Percentiles rank a stretch among this genome's conserved stretches.
Evolutionary conservation across 208 protist species (phyloP).

Genomic region (Trichomonas gallinae): DNA sequence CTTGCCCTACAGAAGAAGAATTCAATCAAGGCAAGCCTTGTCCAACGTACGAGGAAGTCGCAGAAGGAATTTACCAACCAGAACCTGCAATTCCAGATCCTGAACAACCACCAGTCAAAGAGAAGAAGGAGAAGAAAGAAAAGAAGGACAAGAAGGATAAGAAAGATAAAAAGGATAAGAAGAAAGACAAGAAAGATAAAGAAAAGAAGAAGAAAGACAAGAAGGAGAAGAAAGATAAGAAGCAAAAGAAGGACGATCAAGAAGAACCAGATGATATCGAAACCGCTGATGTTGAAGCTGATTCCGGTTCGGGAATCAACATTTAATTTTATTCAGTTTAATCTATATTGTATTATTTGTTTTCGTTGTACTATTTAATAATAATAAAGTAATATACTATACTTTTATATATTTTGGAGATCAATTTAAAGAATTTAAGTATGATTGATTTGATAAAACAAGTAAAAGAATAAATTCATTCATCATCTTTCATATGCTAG

Average conservation of each 20-base stretch:
- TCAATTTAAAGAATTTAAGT: too few relatives aligned
- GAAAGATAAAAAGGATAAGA: not conserved
- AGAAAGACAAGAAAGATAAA: not conserved
- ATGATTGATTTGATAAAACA: too few relatives aligned
- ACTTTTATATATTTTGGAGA: too few relatives aligned
- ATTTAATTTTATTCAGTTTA: not conserved
- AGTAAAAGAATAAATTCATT: too few relatives aligned
- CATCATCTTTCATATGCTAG: too few relatives aligned
- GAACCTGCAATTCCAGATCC: not conserved
- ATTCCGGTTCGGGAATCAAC: not conserved
- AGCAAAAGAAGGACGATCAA: not conserved
- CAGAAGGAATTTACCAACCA: not conserved
- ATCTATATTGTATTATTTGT: not conserved
- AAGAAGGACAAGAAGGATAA: not conserved
- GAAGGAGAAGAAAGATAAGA: not conserved
- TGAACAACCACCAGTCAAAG: not conserved
- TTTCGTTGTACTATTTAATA: not conserved
- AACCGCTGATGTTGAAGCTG: not conserved
- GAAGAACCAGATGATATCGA: not conserved
- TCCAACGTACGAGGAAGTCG: not conserved
- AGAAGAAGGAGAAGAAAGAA: not conserved
- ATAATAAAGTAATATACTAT: too few relatives aligned
- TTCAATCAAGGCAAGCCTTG: not conserved
- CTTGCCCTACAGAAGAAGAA: not conserved
- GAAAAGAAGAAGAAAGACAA: not conserved